Evolutionary conservation across 176 grass and related monocot genomes (phyloP), one percentile per base, ranked within the genome.

Genomic region (Eragrostis curvula): DNA sequence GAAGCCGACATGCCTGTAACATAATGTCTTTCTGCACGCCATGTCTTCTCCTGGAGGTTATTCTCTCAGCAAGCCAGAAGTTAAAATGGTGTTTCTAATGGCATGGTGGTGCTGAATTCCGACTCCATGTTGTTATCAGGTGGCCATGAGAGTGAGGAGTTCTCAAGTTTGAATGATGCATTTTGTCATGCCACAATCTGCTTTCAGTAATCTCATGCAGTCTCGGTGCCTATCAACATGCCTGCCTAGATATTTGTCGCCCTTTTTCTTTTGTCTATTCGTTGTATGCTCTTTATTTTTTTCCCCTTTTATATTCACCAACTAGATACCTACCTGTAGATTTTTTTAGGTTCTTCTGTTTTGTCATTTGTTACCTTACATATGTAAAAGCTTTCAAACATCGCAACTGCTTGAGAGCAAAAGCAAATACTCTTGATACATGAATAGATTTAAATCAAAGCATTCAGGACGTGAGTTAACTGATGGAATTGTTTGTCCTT

Each of bases 1-100:
- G 77, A 93, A 71, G 75, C 58, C 47, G 15, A 86, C 29, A 77
- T 85, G 66, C 83, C 88, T 88, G 36, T 91, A 84, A 68, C 81
- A 74, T 90, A 86, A 77, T 20, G 36, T 80, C 61, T 64, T 16
- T 39, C 53, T 21, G 20, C 32, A 20, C 24, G 39, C 66, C 41
- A 44, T 15, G 60, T 68, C 29, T 78, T 57, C 71, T 61, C 77
- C 63, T 51, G 63, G 61, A 86, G 77, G 42, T 81, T 77, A 64
- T 80, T 80, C 59, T 87, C 75, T 64, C 12, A 13, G 39, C 68
- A 47, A 60, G 66, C 63, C 55, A 68, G 74, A 83, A 79, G 50
- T 7, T 59, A 32, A 20, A 71, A 87, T 72, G 9, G 61, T 3
- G 12, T 63, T 13, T 77, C 70, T 62, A 81, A 59, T 13, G 59